These are phyloP conservation scores for Cyclostephanos invisitatus DNA, from an alignment of 108 stramenopile genomes.

Conservation along the genomic window DNA sequence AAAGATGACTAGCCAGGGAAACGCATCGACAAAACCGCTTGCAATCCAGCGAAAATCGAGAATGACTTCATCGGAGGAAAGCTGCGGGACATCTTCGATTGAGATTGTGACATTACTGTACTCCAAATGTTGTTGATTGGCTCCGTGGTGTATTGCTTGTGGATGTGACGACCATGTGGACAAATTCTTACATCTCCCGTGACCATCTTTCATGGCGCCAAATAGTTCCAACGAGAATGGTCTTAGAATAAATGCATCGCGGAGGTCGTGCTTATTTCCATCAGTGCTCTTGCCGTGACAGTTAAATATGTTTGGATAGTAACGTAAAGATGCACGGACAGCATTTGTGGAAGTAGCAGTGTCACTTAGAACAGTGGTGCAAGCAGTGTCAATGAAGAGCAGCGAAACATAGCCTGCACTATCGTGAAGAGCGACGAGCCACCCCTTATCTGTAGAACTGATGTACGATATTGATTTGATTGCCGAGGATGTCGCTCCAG, in stretches of 20 bases:
- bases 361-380: neutral
- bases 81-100: conserved; percentile 15
- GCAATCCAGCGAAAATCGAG: conserved; percentile 69
- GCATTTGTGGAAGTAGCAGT: neutral
- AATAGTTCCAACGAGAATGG: conserved; percentile 46
- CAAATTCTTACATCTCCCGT: conserved; percentile 25
- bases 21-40: conserved; percentile 68
- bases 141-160: conserved; percentile 11
- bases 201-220: conserved; percentile 28
- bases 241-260: conserved; percentile 30
- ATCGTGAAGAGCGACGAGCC: conserved; percentile 54
- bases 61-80: conserved; percentile 33
- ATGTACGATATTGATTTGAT: conserved; percentile 54
- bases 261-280: conserved; percentile 18
- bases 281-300: conserved; percentile 8
- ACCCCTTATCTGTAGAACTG: conserved; percentile 37
- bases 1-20: conserved; percentile 66
- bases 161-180: conserved; percentile 39
- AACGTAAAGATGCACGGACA: conserved; percentile 36
- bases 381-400: conserved; percentile 46
- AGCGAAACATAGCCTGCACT: conserved; percentile 43
- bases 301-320: conserved; percentile 45
- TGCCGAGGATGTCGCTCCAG: conserved; percentile 8
- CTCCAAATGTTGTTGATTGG: conserved; percentile 11
- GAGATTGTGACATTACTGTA: conserved; percentile 29